Evolutionary conservation across 2,329 filamentous ascomycete genomes (phyloP).

Genomic region (Colletotrichum lupini): DNA sequence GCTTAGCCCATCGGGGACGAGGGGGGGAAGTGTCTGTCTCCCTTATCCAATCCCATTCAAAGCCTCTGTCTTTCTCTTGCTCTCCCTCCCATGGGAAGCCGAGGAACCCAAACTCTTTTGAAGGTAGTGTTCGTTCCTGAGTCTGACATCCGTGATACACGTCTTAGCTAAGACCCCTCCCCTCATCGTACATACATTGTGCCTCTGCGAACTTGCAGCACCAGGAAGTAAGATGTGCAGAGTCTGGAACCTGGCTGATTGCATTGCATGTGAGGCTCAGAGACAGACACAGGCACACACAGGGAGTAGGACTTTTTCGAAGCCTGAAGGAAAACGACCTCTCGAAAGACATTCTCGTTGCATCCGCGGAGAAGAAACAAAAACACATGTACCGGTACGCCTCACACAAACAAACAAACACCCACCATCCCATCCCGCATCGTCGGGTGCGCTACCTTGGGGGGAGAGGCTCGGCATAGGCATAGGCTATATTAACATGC

Average conservation of each 20-base stretch:
- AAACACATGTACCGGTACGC: not conserved
- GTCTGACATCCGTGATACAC: slow-evolving; percentile 29
- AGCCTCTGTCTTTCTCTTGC: too few relatives aligned
- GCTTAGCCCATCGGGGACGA: slow-evolving; percentile 4
- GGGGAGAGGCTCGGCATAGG: slow-evolving; percentile 11
- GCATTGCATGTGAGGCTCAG: slow-evolving; percentile 2
- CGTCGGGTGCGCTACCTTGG: slow-evolving; percentile 3
- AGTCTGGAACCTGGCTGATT: too few relatives aligned
- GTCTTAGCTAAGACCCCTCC: slow-evolving; percentile 19
- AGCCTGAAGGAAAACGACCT: not conserved
- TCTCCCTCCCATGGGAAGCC: too few relatives aligned
- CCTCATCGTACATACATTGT: not conserved
- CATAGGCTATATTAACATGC: not conserved
- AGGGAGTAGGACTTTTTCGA: not conserved
- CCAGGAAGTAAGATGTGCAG: not conserved
- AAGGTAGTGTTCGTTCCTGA: slow-evolving; percentile 20
- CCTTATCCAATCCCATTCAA: slow-evolving; percentile 2
- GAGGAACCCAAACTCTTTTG: not conserved
- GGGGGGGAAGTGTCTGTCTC: not conserved
- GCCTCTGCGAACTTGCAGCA: slow-evolving; percentile 17
- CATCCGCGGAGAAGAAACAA: not conserved
- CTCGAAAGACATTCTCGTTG: not conserved
- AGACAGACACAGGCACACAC: not conserved
- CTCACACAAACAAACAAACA: not conserved
- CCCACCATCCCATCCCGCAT: not conserved